Evolutionary conservation across 1,284 basidiomycete genomes (phyloP).

Genomic region (Cystobasidium sp.): DNA sequence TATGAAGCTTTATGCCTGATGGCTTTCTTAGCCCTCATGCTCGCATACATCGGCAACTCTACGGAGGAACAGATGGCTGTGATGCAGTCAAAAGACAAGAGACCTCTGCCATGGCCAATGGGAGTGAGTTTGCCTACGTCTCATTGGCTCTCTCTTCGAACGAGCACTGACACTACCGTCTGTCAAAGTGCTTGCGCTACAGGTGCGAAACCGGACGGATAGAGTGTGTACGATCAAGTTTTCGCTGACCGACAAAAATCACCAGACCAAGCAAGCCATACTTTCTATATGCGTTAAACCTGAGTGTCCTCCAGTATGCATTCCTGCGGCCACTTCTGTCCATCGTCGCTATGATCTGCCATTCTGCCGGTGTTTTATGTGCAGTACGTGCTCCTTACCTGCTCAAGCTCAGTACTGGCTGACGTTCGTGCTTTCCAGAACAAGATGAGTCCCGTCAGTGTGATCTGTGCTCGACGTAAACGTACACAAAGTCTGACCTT

Average conservation of each 20-base stretch:
- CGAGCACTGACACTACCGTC: neutral
- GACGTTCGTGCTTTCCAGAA: neutral
- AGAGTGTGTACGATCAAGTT: neutral
- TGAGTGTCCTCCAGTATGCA: conserved; percentile 71
- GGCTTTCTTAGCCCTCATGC: conserved; percentile 66
- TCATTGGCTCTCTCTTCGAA: no score
- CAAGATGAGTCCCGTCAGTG: conserved; percentile 7
- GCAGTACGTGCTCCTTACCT: conserved; percentile 8
- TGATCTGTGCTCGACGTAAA: neutral
- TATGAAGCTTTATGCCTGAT: conserved; percentile 46
- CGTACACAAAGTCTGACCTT: neutral
- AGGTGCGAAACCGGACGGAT: neutral
- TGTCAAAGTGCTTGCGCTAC: conserved; percentile 11
- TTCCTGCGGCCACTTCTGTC: conserved; percentile 66
- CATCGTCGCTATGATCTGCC: conserved; percentile 74
- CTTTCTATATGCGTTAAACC: conserved; percentile 85
- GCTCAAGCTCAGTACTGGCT: neutral
- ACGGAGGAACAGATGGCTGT: conserved; percentile 65
- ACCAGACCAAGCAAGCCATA: conserved; percentile 80
- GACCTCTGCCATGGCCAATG: conserved; percentile 72
- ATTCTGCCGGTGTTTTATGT: conserved; percentile 71
- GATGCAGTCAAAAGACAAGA: conserved; percentile 78
- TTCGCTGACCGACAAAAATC: neutral
- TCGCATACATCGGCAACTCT: conserved; percentile 79
- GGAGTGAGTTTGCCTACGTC: conserved; percentile 49